Evolutionary conservation across 2,329 filamentous ascomycete genomes (phyloP).

Genomic region (Aspergillus neotritici): DNA sequence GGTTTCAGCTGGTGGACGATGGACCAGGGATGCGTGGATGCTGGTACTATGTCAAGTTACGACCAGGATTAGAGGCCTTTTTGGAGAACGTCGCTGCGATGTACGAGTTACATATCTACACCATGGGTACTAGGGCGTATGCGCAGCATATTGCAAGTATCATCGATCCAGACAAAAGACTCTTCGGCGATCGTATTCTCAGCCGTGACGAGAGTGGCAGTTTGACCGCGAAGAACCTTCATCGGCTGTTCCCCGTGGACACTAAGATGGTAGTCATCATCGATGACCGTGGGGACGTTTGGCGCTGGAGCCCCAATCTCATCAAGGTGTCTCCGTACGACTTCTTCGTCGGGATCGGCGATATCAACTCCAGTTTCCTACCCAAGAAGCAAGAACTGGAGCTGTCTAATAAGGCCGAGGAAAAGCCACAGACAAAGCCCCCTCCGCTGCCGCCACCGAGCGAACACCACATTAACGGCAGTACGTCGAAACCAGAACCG

Average conservation of each 20-base stretch:
- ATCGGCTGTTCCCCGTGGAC: slow-evolving; percentile 88
- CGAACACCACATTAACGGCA: slow-evolving; percentile 31
- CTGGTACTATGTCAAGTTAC: slow-evolving; percentile 98
- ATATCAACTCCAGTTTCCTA: slow-evolving; percentile 96
- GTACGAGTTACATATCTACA: slow-evolving; percentile 97
- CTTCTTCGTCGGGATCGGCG: slow-evolving; percentile 95
- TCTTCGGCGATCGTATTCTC: slow-evolving; percentile 91
- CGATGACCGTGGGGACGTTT: slow-evolving; percentile 93
- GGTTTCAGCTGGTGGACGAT: slow-evolving; percentile 86
- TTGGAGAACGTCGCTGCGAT: slow-evolving; percentile 68
- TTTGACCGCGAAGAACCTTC: slow-evolving; percentile 81
- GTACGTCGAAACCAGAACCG: slow-evolving; percentile 19
- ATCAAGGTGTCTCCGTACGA: slow-evolving; percentile 95
- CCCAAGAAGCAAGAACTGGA: slow-evolving; percentile 62
- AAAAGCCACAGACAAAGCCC: slow-evolving; percentile 23
- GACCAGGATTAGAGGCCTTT: slow-evolving; percentile 78
- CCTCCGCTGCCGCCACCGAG: slow-evolving; percentile 16
- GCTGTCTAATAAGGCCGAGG: slow-evolving; percentile 41
- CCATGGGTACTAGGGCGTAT: slow-evolving; percentile 97
- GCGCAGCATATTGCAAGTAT: slow-evolving; percentile 86
- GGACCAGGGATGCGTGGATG: slow-evolving; percentile 68
- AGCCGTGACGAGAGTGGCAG: slow-evolving; percentile 96
- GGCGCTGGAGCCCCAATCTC: slow-evolving; percentile 86
- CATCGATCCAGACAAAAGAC: slow-evolving; percentile 79
- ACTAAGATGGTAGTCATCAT: slow-evolving; percentile 99